Conservation (phyloP, 192 early-diverging fungal species). For the Mortierella alpina region DNA sequence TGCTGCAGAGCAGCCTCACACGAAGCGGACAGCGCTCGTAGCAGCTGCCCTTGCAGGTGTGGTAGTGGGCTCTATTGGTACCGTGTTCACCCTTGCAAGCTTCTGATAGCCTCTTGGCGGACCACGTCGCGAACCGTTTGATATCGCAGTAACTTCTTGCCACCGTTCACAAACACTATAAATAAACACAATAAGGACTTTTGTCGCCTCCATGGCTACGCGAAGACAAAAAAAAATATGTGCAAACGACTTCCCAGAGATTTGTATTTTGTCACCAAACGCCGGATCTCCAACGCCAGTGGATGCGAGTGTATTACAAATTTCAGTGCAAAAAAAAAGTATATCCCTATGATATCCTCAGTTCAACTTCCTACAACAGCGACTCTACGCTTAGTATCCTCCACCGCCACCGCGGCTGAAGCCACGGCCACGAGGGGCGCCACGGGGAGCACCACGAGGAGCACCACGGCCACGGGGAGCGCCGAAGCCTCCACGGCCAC, state of each 20-base stretch:
- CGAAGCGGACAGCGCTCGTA: conserved; percentile 11
- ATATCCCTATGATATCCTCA: not conserved
- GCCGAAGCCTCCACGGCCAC: conserved; percentile 43
- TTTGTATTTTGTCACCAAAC: too few species aligned
- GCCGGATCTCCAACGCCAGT: too few species aligned
- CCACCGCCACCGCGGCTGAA: conserved; percentile 59
- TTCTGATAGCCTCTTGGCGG: conserved; percentile 1
- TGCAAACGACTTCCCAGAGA: too few species aligned
- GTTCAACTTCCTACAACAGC: not conserved
- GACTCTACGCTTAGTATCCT: conserved; percentile 44
- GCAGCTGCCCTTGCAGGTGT: conserved; percentile 30
- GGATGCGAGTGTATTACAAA: not conserved
- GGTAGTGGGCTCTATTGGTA: conserved; percentile 46
- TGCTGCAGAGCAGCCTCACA: not conserved
- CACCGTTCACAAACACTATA: too few species aligned
- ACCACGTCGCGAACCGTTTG: not conserved
- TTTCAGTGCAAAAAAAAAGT: not conserved
- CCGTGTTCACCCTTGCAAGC: conserved; percentile 29
- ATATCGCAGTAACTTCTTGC: too few species aligned
- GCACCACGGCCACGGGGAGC: conserved; percentile 45
- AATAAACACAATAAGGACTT: not conserved
- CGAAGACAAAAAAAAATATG: not conserved
- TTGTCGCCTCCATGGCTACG: conserved; percentile 5
- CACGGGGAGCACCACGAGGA: conserved; percentile 62
- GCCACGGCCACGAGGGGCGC: conserved; percentile 63